Evolutionary conservation across 495 filamentous ascomycete genomes (phyloP).

Genomic region (Pyronema domesticum): DNA sequence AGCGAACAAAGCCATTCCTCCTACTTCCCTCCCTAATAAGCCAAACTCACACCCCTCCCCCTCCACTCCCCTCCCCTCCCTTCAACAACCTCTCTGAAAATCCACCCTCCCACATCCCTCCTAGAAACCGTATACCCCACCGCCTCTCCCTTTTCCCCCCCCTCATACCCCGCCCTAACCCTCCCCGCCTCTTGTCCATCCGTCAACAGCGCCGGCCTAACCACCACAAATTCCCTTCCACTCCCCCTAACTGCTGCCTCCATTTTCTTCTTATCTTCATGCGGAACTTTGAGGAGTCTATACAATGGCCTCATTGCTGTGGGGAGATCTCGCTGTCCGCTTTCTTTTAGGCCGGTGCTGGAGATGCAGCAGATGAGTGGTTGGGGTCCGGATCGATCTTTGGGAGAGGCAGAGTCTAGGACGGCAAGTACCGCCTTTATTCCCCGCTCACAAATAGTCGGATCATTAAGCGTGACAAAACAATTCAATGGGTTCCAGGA

Average conservation of each 20-base stretch:
- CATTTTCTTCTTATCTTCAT: constrained; percentile 29
- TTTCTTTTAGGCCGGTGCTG: neutral
- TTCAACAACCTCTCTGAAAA: constrained; percentile 28
- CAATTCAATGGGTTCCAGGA: constrained; percentile 14
- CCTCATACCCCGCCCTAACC: constrained; percentile 24
- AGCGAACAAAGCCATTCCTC: no score
- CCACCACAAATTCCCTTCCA: constrained; percentile 20
- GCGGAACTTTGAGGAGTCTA: constrained; percentile 25
- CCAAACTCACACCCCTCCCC: constrained; percentile 27
- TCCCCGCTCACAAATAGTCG: constrained; percentile 9
- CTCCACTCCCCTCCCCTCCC: constrained; percentile 24
- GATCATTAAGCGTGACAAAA: constrained; percentile 11
- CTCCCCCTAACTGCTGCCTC: constrained; percentile 18
- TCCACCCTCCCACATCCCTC: constrained; percentile 29
- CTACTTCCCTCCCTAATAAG: constrained; percentile 22
- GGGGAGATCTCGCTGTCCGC: constrained; percentile 25
- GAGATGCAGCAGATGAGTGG: neutral
- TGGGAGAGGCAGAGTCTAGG: neutral
- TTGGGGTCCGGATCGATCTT: no score
- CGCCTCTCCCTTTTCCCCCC: constrained; percentile 21
- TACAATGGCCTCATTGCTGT: constrained; percentile 26
- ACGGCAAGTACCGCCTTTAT: neutral
- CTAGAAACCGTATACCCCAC: constrained; percentile 29
- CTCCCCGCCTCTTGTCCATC: constrained; percentile 17
- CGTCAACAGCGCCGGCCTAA: constrained; percentile 26